Conservation (phyloP, 1,284 basidiomycete genomes). For the Polyporus tsugae region DNA sequence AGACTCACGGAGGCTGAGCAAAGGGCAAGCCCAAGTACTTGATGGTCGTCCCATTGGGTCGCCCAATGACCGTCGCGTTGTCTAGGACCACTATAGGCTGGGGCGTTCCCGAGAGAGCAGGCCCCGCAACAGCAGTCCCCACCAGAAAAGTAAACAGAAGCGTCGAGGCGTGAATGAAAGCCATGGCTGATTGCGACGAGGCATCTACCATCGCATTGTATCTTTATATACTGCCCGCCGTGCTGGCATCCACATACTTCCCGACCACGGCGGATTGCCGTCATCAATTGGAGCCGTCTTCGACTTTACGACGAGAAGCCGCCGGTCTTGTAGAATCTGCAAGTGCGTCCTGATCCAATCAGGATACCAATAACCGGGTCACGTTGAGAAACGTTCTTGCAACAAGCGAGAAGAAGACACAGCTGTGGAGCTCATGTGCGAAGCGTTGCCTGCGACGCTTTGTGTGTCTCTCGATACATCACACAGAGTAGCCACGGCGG, state of each 20-base stretch:
- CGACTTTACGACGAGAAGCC: no score
- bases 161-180: neutral
- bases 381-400: no score
- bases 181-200: neutral
- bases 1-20: conserved; percentile 32
- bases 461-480: no score
- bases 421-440: neutral
- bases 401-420: neutral
- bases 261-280: no score
- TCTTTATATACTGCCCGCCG: neutral
- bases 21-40: conserved; percentile 32
- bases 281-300: no score
- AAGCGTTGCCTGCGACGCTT: neutral
- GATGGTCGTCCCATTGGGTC: conserved; percentile 16
- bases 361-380: no score
- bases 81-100: conserved; percentile 20
- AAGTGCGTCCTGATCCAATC: no score
- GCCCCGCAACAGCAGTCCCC: neutral
- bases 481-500: no score
- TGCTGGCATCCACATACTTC: no score
- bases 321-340: no score
- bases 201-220: neutral
- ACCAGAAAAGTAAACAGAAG: neutral
- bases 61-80: conserved; percentile 23
- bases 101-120: neutral